These are phyloP conservation scores for Fusarium sp. DNA, from an alignment of 2,329 filamentous ascomycete genomes.

Conservation along the genomic window DNA sequence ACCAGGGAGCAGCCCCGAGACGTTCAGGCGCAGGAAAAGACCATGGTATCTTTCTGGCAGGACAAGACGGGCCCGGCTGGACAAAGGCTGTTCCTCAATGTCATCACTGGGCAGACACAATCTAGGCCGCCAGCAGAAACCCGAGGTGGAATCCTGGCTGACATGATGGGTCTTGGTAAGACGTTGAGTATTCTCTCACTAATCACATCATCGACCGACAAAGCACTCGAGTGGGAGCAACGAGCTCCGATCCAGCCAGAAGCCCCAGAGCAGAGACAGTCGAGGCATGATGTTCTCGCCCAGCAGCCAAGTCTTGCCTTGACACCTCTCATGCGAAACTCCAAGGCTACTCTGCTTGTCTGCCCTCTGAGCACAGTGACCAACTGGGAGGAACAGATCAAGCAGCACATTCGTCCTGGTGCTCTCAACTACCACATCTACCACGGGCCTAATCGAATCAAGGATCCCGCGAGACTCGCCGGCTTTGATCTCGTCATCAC, in stretches of 20 bases:
- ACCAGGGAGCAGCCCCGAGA: constrained; percentile 73
- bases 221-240: constrained; percentile 68
- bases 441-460: constrained; percentile 79
- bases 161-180: constrained; percentile 91
- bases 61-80: constrained; percentile 59
- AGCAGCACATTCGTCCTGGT: constrained; percentile 73
- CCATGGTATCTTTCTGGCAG: constrained; percentile 80
- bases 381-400: constrained; percentile 95
- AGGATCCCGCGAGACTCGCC: constrained; percentile 71
- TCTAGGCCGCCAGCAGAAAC: constrained; percentile 68
- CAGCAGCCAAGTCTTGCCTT: constrained; percentile 56
- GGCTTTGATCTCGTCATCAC: constrained; percentile 87
- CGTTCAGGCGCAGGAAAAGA: constrained; percentile 65
- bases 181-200: constrained; percentile 86
- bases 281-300: constrained; percentile 44
- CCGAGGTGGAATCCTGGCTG: constrained; percentile 76
- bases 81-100: constrained; percentile 74
- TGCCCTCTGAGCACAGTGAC: constrained; percentile 89
- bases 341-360: constrained; percentile 81
- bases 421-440: constrained; percentile 80
- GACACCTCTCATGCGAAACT: constrained; percentile 68
- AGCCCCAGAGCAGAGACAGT: constrained; percentile 51
- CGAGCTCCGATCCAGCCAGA: constrained; percentile 60
- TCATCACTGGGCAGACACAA: constrained; percentile 78
- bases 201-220: constrained; percentile 68